A percentile compares a stretch with the other conserved stretches of the same genome.
phyloP scores from a whole-genome alignment of 441 rosid genomes.

The Populus hybrid region DNA sequence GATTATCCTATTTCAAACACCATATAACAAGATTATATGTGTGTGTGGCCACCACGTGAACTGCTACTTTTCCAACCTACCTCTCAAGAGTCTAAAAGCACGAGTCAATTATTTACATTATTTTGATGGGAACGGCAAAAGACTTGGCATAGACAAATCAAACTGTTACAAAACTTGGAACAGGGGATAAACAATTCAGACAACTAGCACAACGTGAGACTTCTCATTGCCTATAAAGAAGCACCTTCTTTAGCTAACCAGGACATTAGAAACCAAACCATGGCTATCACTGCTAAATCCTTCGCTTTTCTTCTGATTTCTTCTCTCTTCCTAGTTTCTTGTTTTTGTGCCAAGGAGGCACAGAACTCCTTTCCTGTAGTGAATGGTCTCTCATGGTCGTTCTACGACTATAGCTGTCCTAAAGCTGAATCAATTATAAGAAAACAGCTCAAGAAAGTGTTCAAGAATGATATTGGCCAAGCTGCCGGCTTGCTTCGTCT shows the following conservation, averaged over 20 bases:
- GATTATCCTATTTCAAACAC: too few species aligned
- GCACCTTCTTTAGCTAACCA: not conserved
- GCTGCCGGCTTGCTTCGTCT: slow-evolving; percentile 87
- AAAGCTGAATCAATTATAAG: slow-evolving; percentile 49
- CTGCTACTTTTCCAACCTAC: not conserved
- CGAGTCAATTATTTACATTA: not conserved
- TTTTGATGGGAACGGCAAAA: not conserved
- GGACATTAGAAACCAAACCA: not conserved
- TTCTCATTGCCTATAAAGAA: not conserved
- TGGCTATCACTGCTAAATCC: not conserved
- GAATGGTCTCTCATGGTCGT: slow-evolving; percentile 61
- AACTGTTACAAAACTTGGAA: not conserved
- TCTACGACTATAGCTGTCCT: slow-evolving; percentile 57
- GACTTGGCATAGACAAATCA: too few species aligned
- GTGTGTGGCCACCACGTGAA: not conserved
- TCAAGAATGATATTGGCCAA: slow-evolving; percentile 62
- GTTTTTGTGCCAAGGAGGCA: slow-evolving; percentile 11
- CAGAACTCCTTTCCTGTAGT: slow-evolving; percentile 3
- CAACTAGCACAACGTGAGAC: not conserved
- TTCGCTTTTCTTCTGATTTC: not conserved
- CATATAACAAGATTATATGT: too few species aligned
- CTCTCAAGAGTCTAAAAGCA: not conserved
- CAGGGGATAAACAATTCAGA: not conserved
- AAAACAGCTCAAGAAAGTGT: slow-evolving; percentile 54
- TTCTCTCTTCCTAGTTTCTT: slow-evolving; percentile 3